Evolutionary conservation across 148 eudicot species (phyloP).

Genomic region (Nyssa sinensis): DNA sequence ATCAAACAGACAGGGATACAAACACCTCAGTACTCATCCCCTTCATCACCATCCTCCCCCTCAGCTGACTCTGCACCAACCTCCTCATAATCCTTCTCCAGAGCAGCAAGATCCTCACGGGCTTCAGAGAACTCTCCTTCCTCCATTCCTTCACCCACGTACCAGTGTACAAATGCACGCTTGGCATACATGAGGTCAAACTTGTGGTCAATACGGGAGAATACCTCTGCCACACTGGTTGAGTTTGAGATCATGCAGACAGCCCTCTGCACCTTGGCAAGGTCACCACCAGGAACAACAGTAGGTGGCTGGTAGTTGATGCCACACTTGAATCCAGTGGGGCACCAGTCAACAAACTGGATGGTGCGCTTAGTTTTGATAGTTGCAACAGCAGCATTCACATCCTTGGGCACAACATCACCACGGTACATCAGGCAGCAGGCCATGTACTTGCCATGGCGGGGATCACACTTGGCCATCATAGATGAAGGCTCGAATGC

Average conservation of each 20-base stretch:
- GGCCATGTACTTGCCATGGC: slow-evolving; percentile 40
- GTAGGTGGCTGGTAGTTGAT: slow-evolving; percentile 40
- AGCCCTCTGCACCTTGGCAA: slow-evolving; percentile 40
- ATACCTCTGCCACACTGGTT: slow-evolving; percentile 36
- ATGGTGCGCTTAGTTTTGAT: slow-evolving; percentile 37
- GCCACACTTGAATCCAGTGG: slow-evolving; percentile 41
- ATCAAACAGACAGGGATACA: neutral
- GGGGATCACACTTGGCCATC: slow-evolving; percentile 43
- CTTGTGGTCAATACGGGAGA: slow-evolving; percentile 32
- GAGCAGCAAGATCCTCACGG: slow-evolving; percentile 36
- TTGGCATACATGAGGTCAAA: slow-evolving; percentile 37
- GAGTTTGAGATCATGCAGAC: slow-evolving; percentile 38
- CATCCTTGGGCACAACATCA: slow-evolving; percentile 37
- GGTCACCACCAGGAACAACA: slow-evolving; percentile 36
- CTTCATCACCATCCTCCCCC: slow-evolving; percentile 35
- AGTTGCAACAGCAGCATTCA: slow-evolving; percentile 34
- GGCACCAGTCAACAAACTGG: slow-evolving; percentile 40
- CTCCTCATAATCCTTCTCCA: slow-evolving; percentile 39
- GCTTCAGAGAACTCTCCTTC: slow-evolving; percentile 41
- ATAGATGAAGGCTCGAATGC: slow-evolving; percentile 38
- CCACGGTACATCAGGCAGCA: slow-evolving; percentile 43
- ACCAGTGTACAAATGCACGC: slow-evolving; percentile 38
- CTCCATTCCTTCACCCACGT: slow-evolving; percentile 42
- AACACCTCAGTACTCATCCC: slow-evolving; percentile 26
- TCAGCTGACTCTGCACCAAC: slow-evolving; percentile 31